Base-by-base conservation (phyloP, 2,329 filamentous ascomycete species). In the Phialocephala subalpina region DNA sequence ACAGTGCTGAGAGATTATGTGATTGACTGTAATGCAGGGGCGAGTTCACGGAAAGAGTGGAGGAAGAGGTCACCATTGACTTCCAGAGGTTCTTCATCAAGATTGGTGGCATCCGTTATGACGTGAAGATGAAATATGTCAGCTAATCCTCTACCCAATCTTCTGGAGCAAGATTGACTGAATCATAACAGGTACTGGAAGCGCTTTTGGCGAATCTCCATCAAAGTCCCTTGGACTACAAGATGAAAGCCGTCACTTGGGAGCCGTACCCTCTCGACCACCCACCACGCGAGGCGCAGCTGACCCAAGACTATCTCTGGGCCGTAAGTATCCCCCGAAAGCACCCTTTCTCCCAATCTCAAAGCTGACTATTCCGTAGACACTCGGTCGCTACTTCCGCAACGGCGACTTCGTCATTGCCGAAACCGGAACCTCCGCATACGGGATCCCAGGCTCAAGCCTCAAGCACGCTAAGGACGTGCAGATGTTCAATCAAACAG, bases 401-500 rank as follows among this genome's bases (percentile, higher is more conserved):
- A 74, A 80, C 2, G 83, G 82, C 6, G 86, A 89, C 71, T 82
- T 88, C 45, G 72, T 89, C 25, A 78, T 88, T 59, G 81, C 82
- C 4, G 86, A 88, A 73, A 87, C 86, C 0, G 87, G 86, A 6
- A 89, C 86, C 8, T 78, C 85, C 1, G 79, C 80, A 3, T 84
- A 84, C 65, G 87, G 87, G 7, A 80, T 81, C 29, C 75, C 78
- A 1, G 78, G 83, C 40, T 78, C 80, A 2, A 79, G 78, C 9
- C 75, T 84, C 20, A 49, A 35, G 20, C 25, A 64, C 40, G 57
- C 29, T n/a, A 58, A 57, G 11, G 40, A 58, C 36, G 45, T 60
- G 1, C 27, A 63, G 22, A 61, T 69, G 64, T 82, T 88, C 67
- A 80, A 79, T 14, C 82, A 45, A 45, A 45, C 42, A 7, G n/a